Evolutionary conservation across 495 filamentous ascomycete species (phyloP).

Genomic region (Penicillium chermesinum): DNA sequence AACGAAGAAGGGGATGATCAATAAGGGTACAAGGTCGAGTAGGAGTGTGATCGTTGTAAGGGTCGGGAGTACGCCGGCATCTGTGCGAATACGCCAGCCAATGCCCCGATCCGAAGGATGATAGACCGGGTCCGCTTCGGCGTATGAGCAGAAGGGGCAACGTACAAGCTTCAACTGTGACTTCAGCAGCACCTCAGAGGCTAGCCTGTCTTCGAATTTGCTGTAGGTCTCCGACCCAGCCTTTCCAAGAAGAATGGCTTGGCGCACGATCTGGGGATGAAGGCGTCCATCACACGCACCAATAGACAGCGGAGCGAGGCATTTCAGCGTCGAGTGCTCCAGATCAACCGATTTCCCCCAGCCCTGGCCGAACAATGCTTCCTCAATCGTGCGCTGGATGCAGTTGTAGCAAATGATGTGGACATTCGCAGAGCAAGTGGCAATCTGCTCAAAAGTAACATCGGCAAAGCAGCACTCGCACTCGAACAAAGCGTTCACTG

Average conservation of each 20-base stretch:
- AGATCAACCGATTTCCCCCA: constrained; percentile 76
- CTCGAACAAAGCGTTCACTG: constrained; percentile 66
- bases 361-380: constrained; percentile 88
- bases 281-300: constrained; percentile 71
- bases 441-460: constrained; percentile 73
- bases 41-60: constrained; percentile 32
- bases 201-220: constrained; percentile 71
- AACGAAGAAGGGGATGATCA: constrained; percentile 45
- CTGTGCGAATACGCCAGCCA: constrained; percentile 48
- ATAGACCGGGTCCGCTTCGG: constrained; percentile 77
- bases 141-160: constrained; percentile 89
- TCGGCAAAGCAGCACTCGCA: constrained; percentile 87
- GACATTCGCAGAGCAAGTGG: constrained; percentile 61
- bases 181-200: constrained; percentile 64
- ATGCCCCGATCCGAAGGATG: constrained; percentile 45
- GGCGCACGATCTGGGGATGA: constrained; percentile 58
- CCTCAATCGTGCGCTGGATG: constrained; percentile 68
- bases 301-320: constrained; percentile 63
- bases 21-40: constrained; percentile 49
- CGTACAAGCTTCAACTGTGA: constrained; percentile 69
- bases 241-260: constrained; percentile 62
- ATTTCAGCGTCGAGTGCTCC: constrained; percentile 66
- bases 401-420: constrained; percentile 88
- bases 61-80: constrained; percentile 32
- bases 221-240: constrained; percentile 63